These are phyloP conservation scores for Mortierella hygrophila DNA, from an alignment of 192 early-diverging fungal species.

Conservation along the genomic window DNA sequence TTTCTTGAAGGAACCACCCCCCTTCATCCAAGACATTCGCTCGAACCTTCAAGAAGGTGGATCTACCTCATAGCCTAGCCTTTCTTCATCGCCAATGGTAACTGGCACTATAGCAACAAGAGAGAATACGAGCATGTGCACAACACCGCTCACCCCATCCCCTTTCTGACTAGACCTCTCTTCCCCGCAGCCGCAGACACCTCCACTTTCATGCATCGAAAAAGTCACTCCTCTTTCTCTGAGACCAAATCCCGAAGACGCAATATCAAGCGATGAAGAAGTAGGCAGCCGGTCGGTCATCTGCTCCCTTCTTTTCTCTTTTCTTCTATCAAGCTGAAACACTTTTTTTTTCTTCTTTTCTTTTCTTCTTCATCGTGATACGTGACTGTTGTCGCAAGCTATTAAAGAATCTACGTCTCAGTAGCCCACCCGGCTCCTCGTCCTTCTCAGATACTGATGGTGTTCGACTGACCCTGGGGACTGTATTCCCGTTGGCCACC, in stretches of 20 bases:
- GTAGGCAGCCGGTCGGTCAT: no score
- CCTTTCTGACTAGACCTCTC: not conserved
- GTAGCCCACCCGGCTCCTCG: not conserved
- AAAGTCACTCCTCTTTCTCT: not conserved
- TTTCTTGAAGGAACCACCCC: not conserved
- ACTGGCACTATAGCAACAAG: not conserved
- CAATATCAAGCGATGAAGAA: no score
- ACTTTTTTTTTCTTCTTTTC: not conserved
- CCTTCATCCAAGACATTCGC: not conserved
- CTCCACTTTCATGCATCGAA: not conserved
- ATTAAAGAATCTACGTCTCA: not conserved
- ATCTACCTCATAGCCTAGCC: no score
- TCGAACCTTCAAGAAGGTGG: not conserved
- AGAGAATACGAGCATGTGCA: not conserved
- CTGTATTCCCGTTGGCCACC: not conserved
- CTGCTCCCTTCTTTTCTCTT: no score
- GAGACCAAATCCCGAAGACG: not conserved
- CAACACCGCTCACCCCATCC: not conserved
- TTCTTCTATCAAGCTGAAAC: not conserved
- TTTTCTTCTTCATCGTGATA: not conserved
- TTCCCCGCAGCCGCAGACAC: not conserved
- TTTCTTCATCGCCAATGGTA: no score
- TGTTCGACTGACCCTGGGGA: not conserved
- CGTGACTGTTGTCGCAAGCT: not conserved
- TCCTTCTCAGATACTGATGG: not conserved